Percentiles rank a stretch among this genome's conserved stretches.
Conservation (phyloP, 225 moss, liverwort and hornwort genomes). For the Thuidium tamariscinum region DNA sequence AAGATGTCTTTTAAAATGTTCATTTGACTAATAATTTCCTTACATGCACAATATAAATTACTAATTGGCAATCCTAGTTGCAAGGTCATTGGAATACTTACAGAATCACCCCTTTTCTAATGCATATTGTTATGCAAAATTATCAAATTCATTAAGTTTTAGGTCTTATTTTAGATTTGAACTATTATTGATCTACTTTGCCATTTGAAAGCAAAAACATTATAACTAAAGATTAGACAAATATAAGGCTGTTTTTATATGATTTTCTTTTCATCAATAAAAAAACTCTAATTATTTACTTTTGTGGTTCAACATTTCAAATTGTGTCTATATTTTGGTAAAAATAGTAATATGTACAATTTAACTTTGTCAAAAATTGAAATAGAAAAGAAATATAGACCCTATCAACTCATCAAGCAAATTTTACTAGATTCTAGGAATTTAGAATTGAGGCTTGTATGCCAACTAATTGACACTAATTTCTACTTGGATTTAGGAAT, state of each 20-base stretch:
- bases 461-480: not conserved
- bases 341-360: too few relatives aligned
- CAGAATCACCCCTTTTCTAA: not conserved
- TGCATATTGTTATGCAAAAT: not conserved
- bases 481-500: accelerated
- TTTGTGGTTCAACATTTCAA: not conserved
- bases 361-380: too few relatives aligned
- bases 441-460: accelerated
- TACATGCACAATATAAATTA: not conserved
- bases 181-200: not conserved
- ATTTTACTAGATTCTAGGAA: not conserved
- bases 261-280: not conserved
- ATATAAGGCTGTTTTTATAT: too few relatives aligned
- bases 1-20: not conserved
- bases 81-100: not conserved
- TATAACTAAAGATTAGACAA: not conserved
- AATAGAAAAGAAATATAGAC: not conserved
- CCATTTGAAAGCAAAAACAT: not conserved
- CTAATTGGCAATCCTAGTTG: not conserved
- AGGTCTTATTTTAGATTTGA: not conserved
- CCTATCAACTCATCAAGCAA: accelerated
- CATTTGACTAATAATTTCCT: not conserved
- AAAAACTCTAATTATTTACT: not conserved
- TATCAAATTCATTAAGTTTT: not conserved
- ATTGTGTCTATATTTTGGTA: not conserved